phyloP scores from a whole-genome alignment of 1,284 basidiomycete genomes.

The Agaricales sp. region DNA sequence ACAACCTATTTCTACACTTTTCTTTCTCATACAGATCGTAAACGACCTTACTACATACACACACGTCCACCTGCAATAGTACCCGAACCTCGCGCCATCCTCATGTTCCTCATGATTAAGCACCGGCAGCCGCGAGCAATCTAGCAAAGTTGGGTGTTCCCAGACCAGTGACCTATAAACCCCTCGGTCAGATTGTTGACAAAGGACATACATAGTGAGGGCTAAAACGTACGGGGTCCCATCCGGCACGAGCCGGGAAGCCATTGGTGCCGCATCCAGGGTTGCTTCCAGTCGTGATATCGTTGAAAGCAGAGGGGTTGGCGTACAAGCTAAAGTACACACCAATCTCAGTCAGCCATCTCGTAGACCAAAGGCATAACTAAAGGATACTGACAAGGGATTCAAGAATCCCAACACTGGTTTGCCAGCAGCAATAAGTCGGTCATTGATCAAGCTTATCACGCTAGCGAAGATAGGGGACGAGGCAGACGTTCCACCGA shows the following conservation, averaged over 20 bases:
- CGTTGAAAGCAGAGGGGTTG: neutral
- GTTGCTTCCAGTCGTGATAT: neutral
- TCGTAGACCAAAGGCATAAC: neutral
- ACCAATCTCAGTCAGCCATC: neutral
- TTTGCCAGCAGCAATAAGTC: conserved; percentile 37
- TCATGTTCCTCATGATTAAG: neutral
- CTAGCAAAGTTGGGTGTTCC: neutral
- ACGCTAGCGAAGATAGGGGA: conserved; percentile 49
- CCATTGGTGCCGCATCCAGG: neutral
- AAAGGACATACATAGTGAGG: neutral
- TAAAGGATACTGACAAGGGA: conserved; percentile 20
- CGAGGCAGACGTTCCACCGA: conserved; percentile 52
- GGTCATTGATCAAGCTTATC: conserved; percentile 50
- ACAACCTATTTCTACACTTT: neutral
- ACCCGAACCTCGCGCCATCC: neutral
- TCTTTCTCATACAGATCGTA: neutral
- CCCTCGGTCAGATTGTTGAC: neutral
- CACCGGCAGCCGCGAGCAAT: neutral
- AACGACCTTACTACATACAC: neutral
- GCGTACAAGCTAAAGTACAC: neutral
- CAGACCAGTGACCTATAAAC: neutral
- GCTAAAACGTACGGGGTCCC: neutral
- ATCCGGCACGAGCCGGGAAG: neutral
- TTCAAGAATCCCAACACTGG: conserved; percentile 51
- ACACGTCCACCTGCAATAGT: neutral